Percentiles rank a stretch among this genome's conserved stretches.
Evolutionary conservation across 2,329 filamentous ascomycete genomes (phyloP).

Genomic region (Epichloe baconii): DNA sequence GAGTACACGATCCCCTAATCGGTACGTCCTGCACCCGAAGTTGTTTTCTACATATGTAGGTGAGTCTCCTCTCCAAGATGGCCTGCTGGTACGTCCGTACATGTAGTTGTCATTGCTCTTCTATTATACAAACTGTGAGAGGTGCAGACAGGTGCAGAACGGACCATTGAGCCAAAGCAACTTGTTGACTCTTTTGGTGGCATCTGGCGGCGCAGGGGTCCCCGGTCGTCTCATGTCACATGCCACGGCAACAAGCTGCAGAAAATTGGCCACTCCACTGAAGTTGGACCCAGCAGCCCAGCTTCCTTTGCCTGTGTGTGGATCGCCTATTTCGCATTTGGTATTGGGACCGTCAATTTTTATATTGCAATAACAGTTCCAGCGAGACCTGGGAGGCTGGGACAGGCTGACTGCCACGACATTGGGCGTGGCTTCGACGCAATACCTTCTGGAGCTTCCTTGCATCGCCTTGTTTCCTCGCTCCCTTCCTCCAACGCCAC

Average conservation of each 20-base stretch:
- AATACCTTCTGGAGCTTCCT: not conserved
- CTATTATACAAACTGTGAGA: too few species aligned
- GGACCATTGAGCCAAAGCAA: too few species aligned
- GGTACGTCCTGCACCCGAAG: too few species aligned
- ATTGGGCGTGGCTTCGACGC: not conserved
- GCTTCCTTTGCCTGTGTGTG: slow-evolving; percentile 5
- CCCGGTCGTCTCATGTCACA: not conserved
- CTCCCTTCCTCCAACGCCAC: not conserved
- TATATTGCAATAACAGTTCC: not conserved
- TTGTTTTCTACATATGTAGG: not conserved
- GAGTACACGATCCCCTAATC: too few species aligned
- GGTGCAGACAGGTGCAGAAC: too few species aligned
- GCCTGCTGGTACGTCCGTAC: too few species aligned
- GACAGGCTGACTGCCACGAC: not conserved
- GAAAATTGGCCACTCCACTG: slow-evolving; percentile 4
- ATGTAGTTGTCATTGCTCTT: too few species aligned
- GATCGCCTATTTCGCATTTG: slow-evolving; percentile 2
- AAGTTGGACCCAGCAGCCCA: slow-evolving; percentile 1
- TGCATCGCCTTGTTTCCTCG: not conserved
- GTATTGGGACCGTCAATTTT: not conserved
- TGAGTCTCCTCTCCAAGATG: too few species aligned
- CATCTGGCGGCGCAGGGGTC: not conserved
- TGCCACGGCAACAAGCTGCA: slow-evolving; percentile 5
- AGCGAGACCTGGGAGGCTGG: not conserved
- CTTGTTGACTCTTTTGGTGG: not conserved